A percentile compares a stretch with the other conserved stretches of the same genome.
These are phyloP conservation scores for Sporobolus alterniflorus DNA, from an alignment of 202 grass and related monocot genomes.

Conservation along the genomic window DNA sequence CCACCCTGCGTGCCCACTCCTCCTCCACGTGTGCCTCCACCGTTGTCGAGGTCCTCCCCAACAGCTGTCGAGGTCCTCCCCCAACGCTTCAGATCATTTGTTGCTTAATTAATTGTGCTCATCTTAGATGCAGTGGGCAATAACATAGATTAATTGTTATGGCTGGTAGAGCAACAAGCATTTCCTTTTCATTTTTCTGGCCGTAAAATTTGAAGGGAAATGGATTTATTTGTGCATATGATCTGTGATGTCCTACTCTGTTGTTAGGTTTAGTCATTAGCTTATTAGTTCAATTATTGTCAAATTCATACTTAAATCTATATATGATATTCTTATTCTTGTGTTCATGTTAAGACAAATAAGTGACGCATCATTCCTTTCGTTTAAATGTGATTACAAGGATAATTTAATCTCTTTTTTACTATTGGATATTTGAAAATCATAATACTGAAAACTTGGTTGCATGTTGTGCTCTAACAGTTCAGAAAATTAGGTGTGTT, in stretches of 20 bases:
- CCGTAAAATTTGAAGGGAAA: background rate
- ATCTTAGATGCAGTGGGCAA: too few relatives aligned
- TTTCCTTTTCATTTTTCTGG: too few relatives aligned
- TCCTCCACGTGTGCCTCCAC: too few relatives aligned
- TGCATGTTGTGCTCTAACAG: background rate
- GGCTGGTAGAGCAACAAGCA: too few relatives aligned
- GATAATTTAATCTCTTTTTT: constrained; percentile 7
- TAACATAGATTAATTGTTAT: too few relatives aligned
- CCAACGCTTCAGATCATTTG: too few relatives aligned
- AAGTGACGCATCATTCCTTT: background rate
- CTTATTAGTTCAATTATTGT: background rate
- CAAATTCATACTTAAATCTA: background rate
- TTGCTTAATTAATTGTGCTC: too few relatives aligned
- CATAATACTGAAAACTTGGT: background rate
- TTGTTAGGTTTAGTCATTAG: background rate
- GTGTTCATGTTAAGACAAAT: background rate
- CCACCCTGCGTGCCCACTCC: too few relatives aligned
- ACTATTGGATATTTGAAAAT: background rate
- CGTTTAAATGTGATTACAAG: background rate
- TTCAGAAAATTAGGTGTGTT: background rate
- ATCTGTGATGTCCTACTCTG: background rate
- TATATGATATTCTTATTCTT: constrained; percentile 9
- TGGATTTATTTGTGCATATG: background rate
- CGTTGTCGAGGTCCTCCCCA: too few relatives aligned
- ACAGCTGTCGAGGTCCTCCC: too few relatives aligned